A percentile compares a stretch with the other conserved stretches of the same genome.
Conservation (phyloP, 768 basidiomycete species). For the Trametes cingulata region DNA sequence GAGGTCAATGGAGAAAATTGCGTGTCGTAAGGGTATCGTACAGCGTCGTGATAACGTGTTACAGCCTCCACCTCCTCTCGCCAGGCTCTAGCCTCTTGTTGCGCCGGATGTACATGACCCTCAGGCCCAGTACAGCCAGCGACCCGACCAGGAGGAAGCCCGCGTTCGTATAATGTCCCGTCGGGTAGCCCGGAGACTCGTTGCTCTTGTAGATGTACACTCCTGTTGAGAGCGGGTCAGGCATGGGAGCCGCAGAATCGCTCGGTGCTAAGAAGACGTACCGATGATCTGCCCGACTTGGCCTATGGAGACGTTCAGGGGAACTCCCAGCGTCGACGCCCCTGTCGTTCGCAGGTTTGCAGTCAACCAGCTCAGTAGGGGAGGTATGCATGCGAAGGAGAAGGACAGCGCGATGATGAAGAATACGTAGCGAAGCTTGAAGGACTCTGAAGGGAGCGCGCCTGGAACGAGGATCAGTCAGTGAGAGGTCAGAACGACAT, state of each 20-base stretch:
- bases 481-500: background rate
- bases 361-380: constrained; percentile 39
- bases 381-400: constrained; percentile 36
- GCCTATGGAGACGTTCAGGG: constrained; percentile 37
- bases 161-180: constrained; percentile 39
- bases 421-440: constrained; percentile 34
- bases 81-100: constrained; percentile 18
- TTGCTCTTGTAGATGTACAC: constrained; percentile 32
- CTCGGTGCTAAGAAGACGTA: constrained; percentile 1
- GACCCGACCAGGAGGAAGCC: constrained; percentile 32
- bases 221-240: constrained; percentile 12
- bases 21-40: background rate
- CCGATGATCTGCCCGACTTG: constrained; percentile 40
- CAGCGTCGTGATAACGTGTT: background rate
- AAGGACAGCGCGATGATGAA: constrained; percentile 36
- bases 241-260: background rate
- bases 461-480: constrained; percentile 1
- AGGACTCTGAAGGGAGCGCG: constrained; percentile 25
- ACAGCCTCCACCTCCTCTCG: constrained; percentile 22
- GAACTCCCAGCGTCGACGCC: constrained; percentile 34
- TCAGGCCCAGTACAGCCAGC: constrained; percentile 15
- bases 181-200: constrained; percentile 36
- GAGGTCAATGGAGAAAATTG: too few relatives aligned
- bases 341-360: constrained; percentile 36
- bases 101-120: constrained; percentile 20